Base-by-base conservation (phyloP, 1,139 yeast species). In the Geotrichum phurueaensis region DNA sequence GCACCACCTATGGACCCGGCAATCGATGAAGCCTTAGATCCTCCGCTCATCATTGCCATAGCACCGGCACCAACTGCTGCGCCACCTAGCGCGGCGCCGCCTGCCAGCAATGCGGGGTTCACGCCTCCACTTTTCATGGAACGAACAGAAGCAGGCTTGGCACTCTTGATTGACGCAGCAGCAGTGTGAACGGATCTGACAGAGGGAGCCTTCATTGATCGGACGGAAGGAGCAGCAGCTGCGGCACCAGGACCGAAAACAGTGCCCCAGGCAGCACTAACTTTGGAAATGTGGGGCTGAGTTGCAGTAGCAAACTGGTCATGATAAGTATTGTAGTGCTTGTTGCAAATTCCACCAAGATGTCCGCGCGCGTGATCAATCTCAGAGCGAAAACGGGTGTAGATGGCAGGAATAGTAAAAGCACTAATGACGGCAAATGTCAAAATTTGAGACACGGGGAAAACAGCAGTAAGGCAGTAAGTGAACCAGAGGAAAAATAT, bases 361-460 rank as follows among this genome's bases (percentile, higher is more conserved):
- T 84, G 79, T 63, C 81, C 82, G 62, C 87, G 81, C 60, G 84
- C 83, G 59, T 86, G 85, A 76, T 92, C 96, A 73, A 94, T 87
- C 78, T 88, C 87, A 70, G 80, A 80, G 80, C 90, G 86, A 82
- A 89, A 85, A 67, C 80, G 81, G 67, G 81, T 76, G 79, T 92
- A 94, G 66, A 88, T 70, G 43, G 83, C 83, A 63, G 99, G 98
- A 57, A 83, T 76, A 55, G 95, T 77, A 81, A 94, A 94, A 23
- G 88, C 81, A 45, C 80, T 73, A 59, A 89, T 75, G 60, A 87
- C 83, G 53, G 83, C 74, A 57, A 82, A 70, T 66, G 87, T 77
- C 51, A 84, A 70, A 69, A 92, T 76, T 49, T 87, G 79, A 82
- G 87, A 88, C 63, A 92, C 75, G 27, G 96, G 83, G 73, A 92